These are phyloP conservation scores for Metarhizium album DNA, from an alignment of 2,329 filamentous ascomycete genomes.

Conservation along the genomic window DNA sequence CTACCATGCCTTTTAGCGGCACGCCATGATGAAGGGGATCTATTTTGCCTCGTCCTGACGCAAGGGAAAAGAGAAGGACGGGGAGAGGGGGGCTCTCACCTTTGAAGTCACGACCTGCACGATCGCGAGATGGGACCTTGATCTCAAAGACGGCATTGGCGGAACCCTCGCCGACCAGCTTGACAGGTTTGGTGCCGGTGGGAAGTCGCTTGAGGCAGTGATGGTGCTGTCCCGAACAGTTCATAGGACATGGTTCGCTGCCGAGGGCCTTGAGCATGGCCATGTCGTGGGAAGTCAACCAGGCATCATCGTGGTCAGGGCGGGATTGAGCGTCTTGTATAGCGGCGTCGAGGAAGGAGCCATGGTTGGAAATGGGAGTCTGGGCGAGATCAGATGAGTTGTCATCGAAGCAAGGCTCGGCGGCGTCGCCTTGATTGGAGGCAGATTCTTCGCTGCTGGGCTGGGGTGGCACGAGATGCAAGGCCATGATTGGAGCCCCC, in stretches of 20 bases:
- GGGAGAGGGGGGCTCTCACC: constrained; percentile 16
- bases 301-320: constrained; percentile 11
- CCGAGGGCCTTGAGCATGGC: constrained; percentile 12
- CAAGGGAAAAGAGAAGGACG: not conserved
- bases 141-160: constrained; percentile 68
- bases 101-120: constrained; percentile 21
- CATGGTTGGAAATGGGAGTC: constrained; percentile 7
- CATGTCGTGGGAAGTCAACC: constrained; percentile 14
- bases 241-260: constrained; percentile 5
- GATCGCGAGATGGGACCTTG: constrained; percentile 24
- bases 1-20: constrained; percentile 11
- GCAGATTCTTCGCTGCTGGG: constrained; percentile 10
- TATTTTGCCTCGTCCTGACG: not conserved
- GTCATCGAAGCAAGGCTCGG: constrained; percentile 10
- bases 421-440: constrained; percentile 12
- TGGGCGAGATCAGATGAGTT: constrained; percentile 8
- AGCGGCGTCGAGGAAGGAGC: constrained; percentile 4
- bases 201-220: constrained; percentile 21
- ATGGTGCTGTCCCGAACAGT: constrained; percentile 3
- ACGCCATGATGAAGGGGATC: not conserved
- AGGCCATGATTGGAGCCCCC: constrained; percentile 16
- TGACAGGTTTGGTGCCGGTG: constrained; percentile 21
- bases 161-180: constrained; percentile 55
- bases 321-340: constrained; percentile 3
- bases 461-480: constrained; percentile 14